A percentile compares a stretch with the other conserved stretches of the same genome.
These are phyloP conservation scores for Fusarium sarcochroum DNA, from an alignment of 2,329 filamentous ascomycete species.

Conservation along the genomic window DNA sequence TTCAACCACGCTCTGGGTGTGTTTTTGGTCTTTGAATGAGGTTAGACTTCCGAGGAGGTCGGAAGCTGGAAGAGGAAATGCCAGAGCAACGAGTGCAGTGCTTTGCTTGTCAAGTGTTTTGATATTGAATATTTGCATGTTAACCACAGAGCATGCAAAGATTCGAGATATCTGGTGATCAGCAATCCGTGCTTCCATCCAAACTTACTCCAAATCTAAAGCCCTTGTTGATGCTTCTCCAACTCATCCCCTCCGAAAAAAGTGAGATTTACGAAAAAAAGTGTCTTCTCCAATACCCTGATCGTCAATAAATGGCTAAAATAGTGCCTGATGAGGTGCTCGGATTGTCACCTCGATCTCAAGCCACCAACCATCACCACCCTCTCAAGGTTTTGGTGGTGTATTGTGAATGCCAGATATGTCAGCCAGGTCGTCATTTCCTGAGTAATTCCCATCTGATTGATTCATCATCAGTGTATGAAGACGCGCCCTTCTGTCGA, in stretches of 20 bases:
- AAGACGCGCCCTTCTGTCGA: background rate
- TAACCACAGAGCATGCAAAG: background rate
- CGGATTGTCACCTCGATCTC: background rate
- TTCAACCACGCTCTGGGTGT: conserved; percentile 42
- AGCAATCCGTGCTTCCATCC: conserved; percentile 23
- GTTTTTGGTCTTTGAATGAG: conserved; percentile 4
- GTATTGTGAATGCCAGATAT: background rate
- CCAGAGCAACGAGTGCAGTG: conserved; percentile 26
- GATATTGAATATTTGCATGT: background rate
- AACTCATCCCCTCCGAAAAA: conserved; percentile 12
- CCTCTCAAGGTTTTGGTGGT: background rate
- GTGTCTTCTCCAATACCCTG: conserved; percentile 24
- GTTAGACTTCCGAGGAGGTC: conserved; percentile 7
- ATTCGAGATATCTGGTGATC: conserved; percentile 11
- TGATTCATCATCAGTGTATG: background rate
- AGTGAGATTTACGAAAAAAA: conserved; percentile 14
- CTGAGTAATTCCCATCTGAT: background rate
- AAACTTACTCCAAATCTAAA: conserved; percentile 32
- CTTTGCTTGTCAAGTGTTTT: background rate
- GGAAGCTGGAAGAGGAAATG: conserved; percentile 26
- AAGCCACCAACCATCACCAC: conserved; percentile 16
- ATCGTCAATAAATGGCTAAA: conserved; percentile 12
- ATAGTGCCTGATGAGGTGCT: conserved; percentile 33
- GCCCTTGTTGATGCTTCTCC: conserved; percentile 25
- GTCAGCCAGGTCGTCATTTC: conserved; percentile 5